Base-by-base conservation (phyloP, 176 grass and related monocot species). In the Tillandsia fasciculata region DNA sequence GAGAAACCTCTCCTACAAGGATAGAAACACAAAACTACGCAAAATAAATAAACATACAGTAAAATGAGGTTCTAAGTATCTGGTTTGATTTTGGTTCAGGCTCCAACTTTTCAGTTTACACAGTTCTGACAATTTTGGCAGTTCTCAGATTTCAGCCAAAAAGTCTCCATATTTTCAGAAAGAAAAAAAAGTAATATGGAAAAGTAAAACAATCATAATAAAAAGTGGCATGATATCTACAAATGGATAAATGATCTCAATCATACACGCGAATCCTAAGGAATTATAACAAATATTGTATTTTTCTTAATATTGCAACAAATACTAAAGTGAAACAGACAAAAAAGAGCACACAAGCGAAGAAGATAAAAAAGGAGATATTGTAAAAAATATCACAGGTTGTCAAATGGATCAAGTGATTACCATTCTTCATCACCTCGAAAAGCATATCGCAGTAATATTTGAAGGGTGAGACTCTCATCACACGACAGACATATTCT, bases 371-470 rank as follows among this genome's bases (percentile, higher is more conserved):
- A 50, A 74, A 82, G 65, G 26, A 52, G 5, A 28, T 50, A 18
- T 71, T 59, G 9, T 51, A 75, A 26, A 4, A 42, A 75, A 48
- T 7, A 51, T 68, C 2, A 65, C 24, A 12, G 42, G 10, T 12
- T 9, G n/a, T 66, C 53, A 64, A 64, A 67, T 67, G 12, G 49
- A 81, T 77, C 56, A 61, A 70, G 66, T 24, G 15, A 67, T 80
- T 97, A 93, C 94, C 94, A 51, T 90, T 97, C 78, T 87, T 97
- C 89, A 97, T 92, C 70, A 82, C 66, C 85, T 97, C 88, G 65
- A 97, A 97, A 68, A 97, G 78, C 77, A 97, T 92, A 69, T 97
- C 94, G 53, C 94, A 93, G 54, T 97, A 97, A 79, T 93, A 97
- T 97, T 82, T 83, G 76, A 97, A 97, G 42, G 94, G 79, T 65